These are phyloP conservation scores for Cladosporium halotolerans DNA, from an alignment of 2,329 filamentous ascomycete genomes.

Conservation along the genomic window DNA sequence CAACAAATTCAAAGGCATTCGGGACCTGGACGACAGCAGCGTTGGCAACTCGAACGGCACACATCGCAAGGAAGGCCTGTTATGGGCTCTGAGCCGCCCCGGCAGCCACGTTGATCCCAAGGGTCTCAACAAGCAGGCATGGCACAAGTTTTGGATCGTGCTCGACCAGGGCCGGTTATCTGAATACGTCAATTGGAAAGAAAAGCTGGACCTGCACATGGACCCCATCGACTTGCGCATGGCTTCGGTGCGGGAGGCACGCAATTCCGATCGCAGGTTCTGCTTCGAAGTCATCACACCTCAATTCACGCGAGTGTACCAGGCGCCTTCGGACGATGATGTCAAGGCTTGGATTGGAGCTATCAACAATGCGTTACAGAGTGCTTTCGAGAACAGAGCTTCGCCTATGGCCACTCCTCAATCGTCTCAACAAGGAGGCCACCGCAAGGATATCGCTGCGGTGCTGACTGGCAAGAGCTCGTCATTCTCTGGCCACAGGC, in stretches of 20 bases:
- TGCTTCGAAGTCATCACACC: slow-evolving; percentile 99
- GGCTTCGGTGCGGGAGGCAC: slow-evolving; percentile 91
- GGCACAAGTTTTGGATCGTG: slow-evolving; percentile 99
- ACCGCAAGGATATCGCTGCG: slow-evolving; percentile 82
- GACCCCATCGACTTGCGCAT: slow-evolving; percentile 95
- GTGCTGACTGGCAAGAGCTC: slow-evolving; percentile 88
- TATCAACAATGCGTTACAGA: slow-evolving; percentile 95
- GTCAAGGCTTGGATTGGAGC: slow-evolving; percentile 95
- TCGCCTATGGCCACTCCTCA: slow-evolving; percentile 40
- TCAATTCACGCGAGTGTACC: slow-evolving; percentile 90
- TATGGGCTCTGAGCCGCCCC: slow-evolving; percentile 90
- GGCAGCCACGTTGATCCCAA: slow-evolving; percentile 93
- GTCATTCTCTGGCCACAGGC: slow-evolving; percentile 56
- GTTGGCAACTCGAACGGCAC: slow-evolving; percentile 53
- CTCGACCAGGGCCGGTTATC: slow-evolving; percentile 93
- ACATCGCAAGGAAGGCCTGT: slow-evolving; percentile 82
- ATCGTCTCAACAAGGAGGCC: slow-evolving; percentile 40
- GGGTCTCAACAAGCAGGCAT: slow-evolving; percentile 91
- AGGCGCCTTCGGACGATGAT: slow-evolving; percentile 95
- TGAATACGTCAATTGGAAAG: slow-evolving; percentile 99
- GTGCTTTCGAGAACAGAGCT: slow-evolving; percentile 72
- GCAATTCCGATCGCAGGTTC: slow-evolving; percentile 89
- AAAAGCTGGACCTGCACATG: slow-evolving; percentile 92
- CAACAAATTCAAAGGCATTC: slow-evolving; percentile 78
- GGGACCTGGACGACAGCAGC: slow-evolving; percentile 71